phyloP scores from a whole-genome alignment of 1,139 yeast genomes.

The Hanseniaspora uvarum region DNA sequence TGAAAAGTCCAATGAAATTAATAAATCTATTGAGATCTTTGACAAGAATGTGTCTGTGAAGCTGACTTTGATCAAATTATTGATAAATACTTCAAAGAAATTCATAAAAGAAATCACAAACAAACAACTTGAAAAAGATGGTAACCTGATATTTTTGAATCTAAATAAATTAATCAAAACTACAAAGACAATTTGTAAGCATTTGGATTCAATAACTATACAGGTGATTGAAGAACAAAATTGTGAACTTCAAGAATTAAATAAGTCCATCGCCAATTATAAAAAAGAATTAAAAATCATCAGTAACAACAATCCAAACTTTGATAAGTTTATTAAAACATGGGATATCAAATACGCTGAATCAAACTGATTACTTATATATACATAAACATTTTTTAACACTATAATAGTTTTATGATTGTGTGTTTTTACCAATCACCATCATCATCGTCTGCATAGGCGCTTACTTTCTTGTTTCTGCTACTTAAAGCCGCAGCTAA shows the following conservation, averaged over 20 bases:
- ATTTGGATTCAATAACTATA: constrained; percentile 1
- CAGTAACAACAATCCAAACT: constrained; percentile 9
- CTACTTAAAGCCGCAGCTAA: constrained; percentile 74
- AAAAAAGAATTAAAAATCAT: constrained; percentile 8
- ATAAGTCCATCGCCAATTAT: not conserved
- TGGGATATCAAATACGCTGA: constrained; percentile 16
- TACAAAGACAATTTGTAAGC: constrained; percentile 3
- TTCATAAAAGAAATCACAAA: constrained; percentile 2
- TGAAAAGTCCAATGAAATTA: constrained; percentile 5
- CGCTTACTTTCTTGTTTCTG: constrained; percentile 73
- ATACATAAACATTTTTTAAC: not conserved
- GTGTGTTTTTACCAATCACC: constrained; percentile 45
- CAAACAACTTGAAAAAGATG: constrained; percentile 11
- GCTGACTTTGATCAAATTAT: constrained; percentile 3
- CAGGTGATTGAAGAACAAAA: constrained; percentile 10
- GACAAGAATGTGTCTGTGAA: not conserved
- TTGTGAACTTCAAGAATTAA: not conserved
- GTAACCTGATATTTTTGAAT: constrained; percentile 7
- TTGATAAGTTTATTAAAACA: constrained; percentile 16
- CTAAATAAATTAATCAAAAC: constrained; percentile 5
- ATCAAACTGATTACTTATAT: not conserved
- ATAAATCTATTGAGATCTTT: not conserved
- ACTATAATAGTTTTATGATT: no score
- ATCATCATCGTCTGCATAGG: constrained; percentile 78
- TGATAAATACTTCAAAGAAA: constrained; percentile 10